Base-by-base conservation (phyloP, 2,329 filamentous ascomycete genomes). In the Xylaria digitata region DNA sequence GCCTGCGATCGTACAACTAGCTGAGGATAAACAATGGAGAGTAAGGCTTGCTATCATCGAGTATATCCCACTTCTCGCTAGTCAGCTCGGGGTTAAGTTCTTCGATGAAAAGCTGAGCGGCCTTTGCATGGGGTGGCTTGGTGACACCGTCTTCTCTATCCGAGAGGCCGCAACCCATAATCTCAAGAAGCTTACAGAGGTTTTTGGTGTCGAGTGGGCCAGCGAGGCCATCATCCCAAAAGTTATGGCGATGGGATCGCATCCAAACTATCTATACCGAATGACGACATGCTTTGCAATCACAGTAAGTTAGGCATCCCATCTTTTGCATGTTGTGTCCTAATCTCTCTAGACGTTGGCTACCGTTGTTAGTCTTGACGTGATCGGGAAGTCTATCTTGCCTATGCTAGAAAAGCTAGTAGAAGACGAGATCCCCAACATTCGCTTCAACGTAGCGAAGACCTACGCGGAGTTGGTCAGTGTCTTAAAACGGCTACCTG, bases 231-330 rank as follows among this genome's bases (percentile, higher is more conserved):
- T 99, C 77, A 97, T 99, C 74, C 96, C 96, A 67, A 98, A 98
- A 85, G 96, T 99, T 71, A 96, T 97, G 87, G 92, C 92, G 43
- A 98, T 99, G 96, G 96, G 96, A 67, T 92, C 93, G 78, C 96
- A 99, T 80, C 93, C 95, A 68, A 99, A 99, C 84, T 99, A 99
- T 80, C 90, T 99, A 60, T 99, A 99, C 87, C 89, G 96, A 79
- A 99, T 99, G 96, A 99, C 96, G 9, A 99, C 96, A n/a, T 98
- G 95, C 83, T 99, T 99, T 80, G 96, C 96, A 69, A 96, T 99
- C 73, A 95, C 94, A 75, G 96, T 99, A 87, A 85, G 92, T 87
- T 9, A 32, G 6, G 1, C 30, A 8, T 32, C 17, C 40, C 26
- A 54, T 17, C 26, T 7, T 48, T 23, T n/a, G 2, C n/a, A 21